Evolutionary conservation across 1,139 yeast genomes (phyloP), one percentile per base, ranked within the genome.

Genomic region (Hemisphaericaspora lyxosophila): DNA sequence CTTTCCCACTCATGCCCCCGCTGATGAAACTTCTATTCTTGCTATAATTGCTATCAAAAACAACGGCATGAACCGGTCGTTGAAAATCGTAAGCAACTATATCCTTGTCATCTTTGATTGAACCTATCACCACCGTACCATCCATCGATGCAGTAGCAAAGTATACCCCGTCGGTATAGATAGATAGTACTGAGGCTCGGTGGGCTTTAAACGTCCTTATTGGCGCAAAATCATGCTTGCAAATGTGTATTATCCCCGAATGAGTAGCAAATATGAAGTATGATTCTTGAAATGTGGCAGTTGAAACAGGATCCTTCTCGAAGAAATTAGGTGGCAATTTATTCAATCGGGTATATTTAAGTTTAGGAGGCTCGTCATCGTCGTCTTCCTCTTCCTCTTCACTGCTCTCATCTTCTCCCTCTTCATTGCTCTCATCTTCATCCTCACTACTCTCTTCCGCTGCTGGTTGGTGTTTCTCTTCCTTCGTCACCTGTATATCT

Each of bases 81-180:
- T 85, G 84, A 58, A 89, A 87, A 57, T 89, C 95, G 48, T 78
- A 85, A 2, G 89, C 89, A 0, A 77, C 70, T 3, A 85, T 77
- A 49, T 84, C 94, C 20, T 71, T 66, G 14, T 75, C 78, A 43
- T 84, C 88, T 2, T 48, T 45, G 0, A 85, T 66, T 0, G 90
- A 76, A 0, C 96, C 94, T 8, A 90, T 77, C 0, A 87, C 89
- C 0, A 90, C 85, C 0, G 96, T 85, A 0, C 98, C 97, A 55
- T 92, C 97, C 70, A 90, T 83, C 0, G 97, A 88, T 0, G 90
- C 96, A 0, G 95, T 82, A 0, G 90, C 95, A 48, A 90, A 78
- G 50, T 73, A 80, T 9, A 62, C 60, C 0, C 94, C 95, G 52
- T 88, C 95, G 0, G 85, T 76, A 40, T 82, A 78, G 3, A 82